A percentile compares a stretch with the other conserved stretches of the same genome.
These are phyloP conservation scores for Mucor piriformis DNA, from an alignment of 371 early-diverging fungal species.

Conservation along the genomic window DNA sequence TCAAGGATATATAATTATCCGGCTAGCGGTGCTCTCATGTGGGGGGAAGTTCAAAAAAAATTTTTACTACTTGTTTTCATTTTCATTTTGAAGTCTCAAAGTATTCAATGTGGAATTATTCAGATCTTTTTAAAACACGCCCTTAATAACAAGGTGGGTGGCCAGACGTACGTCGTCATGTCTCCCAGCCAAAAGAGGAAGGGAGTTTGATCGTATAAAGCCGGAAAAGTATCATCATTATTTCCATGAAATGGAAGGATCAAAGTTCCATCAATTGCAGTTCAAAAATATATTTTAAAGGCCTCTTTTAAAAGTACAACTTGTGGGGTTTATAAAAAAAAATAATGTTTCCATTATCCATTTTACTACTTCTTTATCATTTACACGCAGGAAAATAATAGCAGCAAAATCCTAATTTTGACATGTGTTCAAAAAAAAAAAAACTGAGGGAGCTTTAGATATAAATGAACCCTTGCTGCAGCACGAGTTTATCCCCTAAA, in stretches of 20 bases:
- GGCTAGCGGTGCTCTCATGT: too few relatives aligned
- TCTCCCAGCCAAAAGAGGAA: slow-evolving; percentile 14
- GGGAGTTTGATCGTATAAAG: slow-evolving; percentile 28
- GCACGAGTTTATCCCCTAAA: too few relatives aligned
- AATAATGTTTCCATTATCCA: not conserved
- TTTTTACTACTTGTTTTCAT: slow-evolving; percentile 10
- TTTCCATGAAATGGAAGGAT: slow-evolving; percentile 41
- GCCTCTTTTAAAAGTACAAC: not conserved
- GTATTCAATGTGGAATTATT: slow-evolving; percentile 12
- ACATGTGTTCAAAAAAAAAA: too few relatives aligned
- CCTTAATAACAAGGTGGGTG: slow-evolving; percentile 34
- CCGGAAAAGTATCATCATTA: slow-evolving; percentile 35
- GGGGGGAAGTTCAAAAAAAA: not conserved
- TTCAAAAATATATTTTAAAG: not conserved
- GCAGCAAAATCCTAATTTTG: too few relatives aligned
- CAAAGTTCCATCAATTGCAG: slow-evolving; percentile 9
- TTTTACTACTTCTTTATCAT: not conserved
- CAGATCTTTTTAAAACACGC: slow-evolving; percentile 30
- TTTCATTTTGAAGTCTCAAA: slow-evolving; percentile 2
- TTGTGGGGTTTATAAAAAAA: not conserved
- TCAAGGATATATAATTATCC: too few relatives aligned
- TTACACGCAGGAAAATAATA: too few relatives aligned
- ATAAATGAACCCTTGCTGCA: too few relatives aligned
- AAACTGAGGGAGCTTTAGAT: too few relatives aligned
- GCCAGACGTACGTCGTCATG: slow-evolving; percentile 33